Base-by-base conservation (phyloP, 495 filamentous ascomycete species). In the Penicillium odoratum region DNA sequence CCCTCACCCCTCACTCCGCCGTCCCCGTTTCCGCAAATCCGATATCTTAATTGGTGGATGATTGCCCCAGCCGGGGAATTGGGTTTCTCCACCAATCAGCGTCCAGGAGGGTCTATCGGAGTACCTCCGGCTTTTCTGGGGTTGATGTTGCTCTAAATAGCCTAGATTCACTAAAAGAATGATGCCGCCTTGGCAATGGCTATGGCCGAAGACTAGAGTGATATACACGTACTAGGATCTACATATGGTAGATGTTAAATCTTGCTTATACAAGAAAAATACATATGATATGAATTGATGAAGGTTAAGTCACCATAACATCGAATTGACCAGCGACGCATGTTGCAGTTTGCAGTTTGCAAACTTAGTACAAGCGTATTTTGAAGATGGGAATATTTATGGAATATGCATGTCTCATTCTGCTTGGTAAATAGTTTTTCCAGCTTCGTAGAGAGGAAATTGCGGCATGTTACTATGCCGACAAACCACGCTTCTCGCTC, bases 401-500 rank as follows among this genome's bases (percentile, higher is more conserved):
- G 1, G 33, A 36, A 36, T 36, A 36, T 36, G 33, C 8, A 36
- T 36, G 9, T 36, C 6, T 36, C 13, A 11, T 36, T 36, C 7
- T 11, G 8, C 9, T 36, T 36, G 3, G 33, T 8, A 11, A 10
- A 8, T 36, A 36, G 11, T 9, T 11, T 11, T 13, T 36, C 13
- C 33, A 13, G 9, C 10, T 9, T 36, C 33, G 3, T 36, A 34
- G 5, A 8, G 33, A 34, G 33, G 8, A 10, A 34, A 15, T 5
- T 29, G 46, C 26, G 16, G 46, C 28, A 8, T 31, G 10, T n/a
- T 4, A 26, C 52, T 78, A 90, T 21, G 85, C 84, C 28, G 89
- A 90, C 38, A 95, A 75, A 1, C 94, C 93, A 55, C 91, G 82
- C 78, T 94, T 96, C 83, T 96, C 94, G 65, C 86, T 88, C 75